Conservation (phyloP, 495 filamentous ascomycete genomes). For the Monascus purpureus region DNA sequence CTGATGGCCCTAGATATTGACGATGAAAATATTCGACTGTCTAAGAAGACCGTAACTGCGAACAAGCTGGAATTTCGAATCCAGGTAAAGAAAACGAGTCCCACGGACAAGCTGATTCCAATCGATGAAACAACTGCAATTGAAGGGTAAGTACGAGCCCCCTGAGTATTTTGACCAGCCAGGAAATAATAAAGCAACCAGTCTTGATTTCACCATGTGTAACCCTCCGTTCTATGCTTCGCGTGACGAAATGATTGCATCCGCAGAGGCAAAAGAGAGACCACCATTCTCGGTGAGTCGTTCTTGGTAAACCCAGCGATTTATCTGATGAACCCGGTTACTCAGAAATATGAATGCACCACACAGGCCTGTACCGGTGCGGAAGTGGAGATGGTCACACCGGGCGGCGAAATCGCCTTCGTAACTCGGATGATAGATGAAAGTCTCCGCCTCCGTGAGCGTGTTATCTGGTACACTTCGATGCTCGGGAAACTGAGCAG, state of each 20-base stretch:
- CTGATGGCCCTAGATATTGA: constrained; percentile 91
- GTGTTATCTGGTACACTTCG: constrained; percentile 74
- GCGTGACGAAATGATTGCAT: constrained; percentile 47
- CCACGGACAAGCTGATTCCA: constrained; percentile 45
- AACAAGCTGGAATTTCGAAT: constrained; percentile 58
- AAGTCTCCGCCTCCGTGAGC: constrained; percentile 42
- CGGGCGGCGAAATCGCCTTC: constrained; percentile 74
- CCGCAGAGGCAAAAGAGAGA: constrained; percentile 48
- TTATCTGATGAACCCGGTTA: neutral
- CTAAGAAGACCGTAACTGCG: constrained; percentile 43
- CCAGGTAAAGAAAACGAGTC: constrained; percentile 39
- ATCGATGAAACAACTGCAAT: constrained; percentile 26
- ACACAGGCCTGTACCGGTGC: constrained; percentile 61
- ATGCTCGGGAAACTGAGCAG: constrained; percentile 82
- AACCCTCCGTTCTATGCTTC: constrained; percentile 92
- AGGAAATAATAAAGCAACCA: constrained; percentile 8
- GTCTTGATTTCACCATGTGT: constrained; percentile 80
- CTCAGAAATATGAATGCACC: neutral
- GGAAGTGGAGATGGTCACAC: constrained; percentile 72
- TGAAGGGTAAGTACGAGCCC: constrained; percentile 29
- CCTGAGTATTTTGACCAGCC: neutral
- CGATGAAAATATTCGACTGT: constrained; percentile 47
- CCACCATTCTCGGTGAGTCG: constrained; percentile 51
- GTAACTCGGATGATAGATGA: constrained; percentile 62
- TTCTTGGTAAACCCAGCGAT: neutral